Percentiles rank a stretch among this genome's conserved stretches.
Evolutionary conservation across 2,329 filamentous ascomycete genomes (phyloP).

Genomic region (Exutisphaerella laricina): DNA sequence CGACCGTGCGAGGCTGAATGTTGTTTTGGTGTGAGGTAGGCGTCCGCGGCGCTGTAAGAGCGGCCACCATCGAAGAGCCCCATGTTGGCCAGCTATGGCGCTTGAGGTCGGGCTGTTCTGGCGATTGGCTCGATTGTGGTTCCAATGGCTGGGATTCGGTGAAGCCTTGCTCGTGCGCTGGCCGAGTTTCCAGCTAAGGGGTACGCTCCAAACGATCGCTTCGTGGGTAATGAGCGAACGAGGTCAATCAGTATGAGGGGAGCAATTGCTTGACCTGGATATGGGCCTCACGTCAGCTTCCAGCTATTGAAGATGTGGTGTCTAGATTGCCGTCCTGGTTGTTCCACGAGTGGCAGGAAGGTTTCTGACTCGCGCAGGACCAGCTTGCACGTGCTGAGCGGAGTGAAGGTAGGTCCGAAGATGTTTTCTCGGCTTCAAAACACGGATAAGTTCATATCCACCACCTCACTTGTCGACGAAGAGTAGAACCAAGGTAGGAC

Average conservation of each 20-base stretch:
- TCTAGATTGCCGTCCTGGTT: not conserved
- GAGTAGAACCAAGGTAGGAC: slow-evolving; percentile 4
- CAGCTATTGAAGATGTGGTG: not conserved
- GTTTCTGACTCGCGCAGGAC: too few species aligned
- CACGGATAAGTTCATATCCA: slow-evolving; percentile 10
- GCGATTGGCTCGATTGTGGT: slow-evolving; percentile 1
- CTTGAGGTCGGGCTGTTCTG: not conserved
- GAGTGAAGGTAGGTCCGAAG: slow-evolving; percentile 2
- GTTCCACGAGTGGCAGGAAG: slow-evolving; percentile 2
- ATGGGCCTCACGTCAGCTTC: not conserved
- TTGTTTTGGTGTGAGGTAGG: slow-evolving; percentile 12
- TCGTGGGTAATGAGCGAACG: not conserved
- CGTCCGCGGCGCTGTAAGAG: slow-evolving; percentile 26
- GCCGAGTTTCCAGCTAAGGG: not conserved
- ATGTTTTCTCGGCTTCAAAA: slow-evolving; percentile 12
- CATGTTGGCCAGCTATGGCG: slow-evolving; percentile 20
- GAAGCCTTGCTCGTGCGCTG: slow-evolving; percentile 3
- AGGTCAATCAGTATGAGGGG: not conserved
- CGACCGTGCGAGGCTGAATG: slow-evolving; percentile 11
- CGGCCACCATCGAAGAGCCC: slow-evolving; percentile 30
- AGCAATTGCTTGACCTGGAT: too few species aligned
- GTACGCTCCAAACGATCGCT: not conserved
- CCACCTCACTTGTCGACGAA: not conserved
- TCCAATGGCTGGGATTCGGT: slow-evolving; percentile 6
- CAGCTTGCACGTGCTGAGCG: not conserved